phyloP scores from a whole-genome alignment of 78 protist genomes.

The Tieghemostelium lacteum region DNA sequence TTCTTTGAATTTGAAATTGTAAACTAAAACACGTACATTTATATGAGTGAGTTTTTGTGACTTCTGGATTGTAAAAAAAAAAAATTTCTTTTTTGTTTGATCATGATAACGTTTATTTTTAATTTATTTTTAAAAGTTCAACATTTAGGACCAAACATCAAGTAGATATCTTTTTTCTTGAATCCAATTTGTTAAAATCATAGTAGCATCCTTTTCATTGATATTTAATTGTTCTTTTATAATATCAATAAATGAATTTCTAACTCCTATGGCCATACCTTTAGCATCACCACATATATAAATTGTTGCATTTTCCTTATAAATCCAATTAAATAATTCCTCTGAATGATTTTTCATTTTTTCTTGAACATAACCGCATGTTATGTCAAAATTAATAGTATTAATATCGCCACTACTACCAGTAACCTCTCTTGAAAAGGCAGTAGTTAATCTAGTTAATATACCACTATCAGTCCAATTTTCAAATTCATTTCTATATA shows the following conservation, averaged over 20 bases:
- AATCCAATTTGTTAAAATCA: conserved; percentile 16
- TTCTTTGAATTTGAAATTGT: too few species aligned
- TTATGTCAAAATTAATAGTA: background rate
- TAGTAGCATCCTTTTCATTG: conserved; percentile 34
- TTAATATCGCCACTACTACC: background rate
- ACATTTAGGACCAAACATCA: conserved; percentile 67
- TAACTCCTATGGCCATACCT: conserved; percentile 69
- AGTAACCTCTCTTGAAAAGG: conserved; percentile 78
- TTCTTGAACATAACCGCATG: conserved; percentile 88
- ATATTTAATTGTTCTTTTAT: conserved; percentile 26
- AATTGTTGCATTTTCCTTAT: conserved; percentile 14
- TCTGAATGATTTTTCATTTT: conserved; percentile 47
- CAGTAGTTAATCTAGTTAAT: conserved; percentile 39
- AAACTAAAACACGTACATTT: too few species aligned
- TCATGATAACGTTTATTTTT: too few species aligned
- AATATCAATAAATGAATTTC: conserved; percentile 42
- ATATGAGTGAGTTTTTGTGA: too few species aligned
- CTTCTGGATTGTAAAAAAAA: too few species aligned
- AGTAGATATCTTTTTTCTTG: conserved; percentile 64
- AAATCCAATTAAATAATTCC: conserved; percentile 71
- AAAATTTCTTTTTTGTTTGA: too few species aligned
- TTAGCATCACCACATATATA: conserved; percentile 77
- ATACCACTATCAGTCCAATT: conserved; percentile 45
- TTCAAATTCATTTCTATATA: conserved; percentile 81
- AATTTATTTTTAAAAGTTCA: background rate